Conservation (phyloP, 352 stramenopile species). For the Phytophthora hibernalis region DNA sequence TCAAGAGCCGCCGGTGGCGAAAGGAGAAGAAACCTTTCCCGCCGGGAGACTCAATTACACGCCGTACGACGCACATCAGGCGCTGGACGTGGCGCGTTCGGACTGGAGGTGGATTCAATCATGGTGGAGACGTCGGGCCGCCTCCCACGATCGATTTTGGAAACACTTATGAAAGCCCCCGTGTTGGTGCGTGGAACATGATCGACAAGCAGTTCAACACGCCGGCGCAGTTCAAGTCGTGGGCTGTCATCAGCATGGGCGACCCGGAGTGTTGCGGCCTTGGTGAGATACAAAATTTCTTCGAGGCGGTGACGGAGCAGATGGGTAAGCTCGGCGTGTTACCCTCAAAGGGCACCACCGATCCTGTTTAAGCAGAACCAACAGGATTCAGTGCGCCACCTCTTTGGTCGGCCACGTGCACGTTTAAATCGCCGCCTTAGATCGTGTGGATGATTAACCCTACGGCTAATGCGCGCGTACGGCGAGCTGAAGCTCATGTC, state of each 20-base stretch:
- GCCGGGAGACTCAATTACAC: conserved; percentile 71
- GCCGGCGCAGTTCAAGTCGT: conserved; percentile 48
- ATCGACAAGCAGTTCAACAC: conserved; percentile 59
- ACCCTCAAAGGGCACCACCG: conserved; percentile 28
- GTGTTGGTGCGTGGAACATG: conserved; percentile 79
- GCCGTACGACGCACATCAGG: conserved; percentile 72
- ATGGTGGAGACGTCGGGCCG: conserved; percentile 67
- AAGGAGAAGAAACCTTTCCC: too few species aligned
- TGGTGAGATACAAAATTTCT: conserved; percentile 56
- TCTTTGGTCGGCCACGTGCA: conserved; percentile 47
- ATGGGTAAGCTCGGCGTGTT: conserved; percentile 65
- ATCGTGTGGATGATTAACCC: conserved; percentile 74
- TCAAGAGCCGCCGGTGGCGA: too few species aligned
- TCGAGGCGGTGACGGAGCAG: conserved; percentile 58
- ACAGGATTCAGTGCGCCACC: conserved; percentile 39
- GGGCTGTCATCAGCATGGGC: conserved; percentile 61
- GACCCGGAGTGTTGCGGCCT: conserved; percentile 45
- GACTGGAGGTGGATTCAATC: too few species aligned
- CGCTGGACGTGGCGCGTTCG: too few species aligned
- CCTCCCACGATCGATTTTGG: conserved; percentile 57
- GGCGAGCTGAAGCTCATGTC: conserved; percentile 79
- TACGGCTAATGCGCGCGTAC: conserved; percentile 50
- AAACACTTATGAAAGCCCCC: conserved; percentile 46
- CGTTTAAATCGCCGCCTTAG: conserved; percentile 42
- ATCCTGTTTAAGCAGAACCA: conserved; percentile 46